Evolutionary conservation across 495 filamentous ascomycete genomes (phyloP), one percentile per base, ranked within the genome.

Genomic region (Cercophora scortea): DNA sequence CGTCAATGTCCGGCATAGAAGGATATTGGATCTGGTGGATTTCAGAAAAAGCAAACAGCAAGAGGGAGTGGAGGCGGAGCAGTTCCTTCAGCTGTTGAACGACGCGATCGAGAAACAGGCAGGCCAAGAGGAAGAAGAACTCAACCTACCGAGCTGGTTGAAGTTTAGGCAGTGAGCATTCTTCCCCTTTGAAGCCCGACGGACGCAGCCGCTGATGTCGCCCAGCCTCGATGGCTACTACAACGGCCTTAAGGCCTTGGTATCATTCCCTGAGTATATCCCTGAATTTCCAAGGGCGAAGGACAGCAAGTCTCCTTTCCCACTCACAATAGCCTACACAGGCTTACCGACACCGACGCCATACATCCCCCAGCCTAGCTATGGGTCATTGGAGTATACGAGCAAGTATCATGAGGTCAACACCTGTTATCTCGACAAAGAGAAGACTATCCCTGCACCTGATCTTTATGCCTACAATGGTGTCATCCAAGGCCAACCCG

Each of bases 401-500:
- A 58, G 63, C 11, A 76, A 81, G 52, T 82, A 85, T 57, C 81
- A 79, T 13, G 71, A 77, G 47, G 84, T 87, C 43, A 69, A 81
- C 36, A 79, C 85, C 25, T 96, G 90, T 59, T 95, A 87, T 59
- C 69, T 95, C 43, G 83, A 93, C 61, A 68, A 72, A 15, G 72
- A 85, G 3, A 73, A 77, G 16, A 78, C 71, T 1, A 59, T 86
- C 16, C 76, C 76, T 6, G 73, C 85, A 17, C 90, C 90, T 1
- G 61, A 72, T 15, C 57, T 91, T 6, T 85, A 83, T 40, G 81
- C 80, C 11, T 95, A 87, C 58, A 63, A 71, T 10, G 91, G 90
- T 6, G 71, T 93, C 11, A 79, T 86, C 8, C 76, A 84, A 52
- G 89, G 89, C 2, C 86, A 91, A 64, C 89, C 93, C 8, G 84